Base-by-base conservation (phyloP, 306 rosid genomes). In the Acacia acuminata region DNA sequence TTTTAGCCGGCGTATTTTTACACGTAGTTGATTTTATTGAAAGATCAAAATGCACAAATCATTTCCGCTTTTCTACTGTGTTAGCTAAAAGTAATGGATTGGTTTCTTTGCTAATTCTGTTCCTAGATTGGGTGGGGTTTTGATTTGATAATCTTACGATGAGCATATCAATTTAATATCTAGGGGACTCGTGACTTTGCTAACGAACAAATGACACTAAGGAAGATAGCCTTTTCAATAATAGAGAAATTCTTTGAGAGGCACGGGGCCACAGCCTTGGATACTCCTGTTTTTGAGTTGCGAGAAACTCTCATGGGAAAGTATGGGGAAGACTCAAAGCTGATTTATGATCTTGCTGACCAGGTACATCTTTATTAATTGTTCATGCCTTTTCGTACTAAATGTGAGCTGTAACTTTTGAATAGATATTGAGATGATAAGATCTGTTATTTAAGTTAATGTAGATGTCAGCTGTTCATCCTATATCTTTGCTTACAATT, bases 161-260 rank as follows among this genome's bases (percentile, higher is more conserved):
- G 81, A 32, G 36, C 74, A 32, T 69, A 64, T n/a, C 84, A 42
- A 44, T 85, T 42, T 34, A 71, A 55, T 48, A 24, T 84, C 40
- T 61, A 96, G 99, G 99, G 99, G 10, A 96, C 99, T 69, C 96
- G 97, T 72, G 99, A 96, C 84, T 96, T 94, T 80, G 90, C 99
- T 0, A 96, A 92, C 84, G 98, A 94, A 87, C 99, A 96, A 89
- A 96, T 96, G 98, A 76, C 97, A 38, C 74, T 96, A 27, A 93
- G 99, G 85, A 89, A 93, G 92, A 86, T 82, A 80, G 98, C 94
- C 16, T 96, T 96, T 81, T 84, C 94, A 22, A 87, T 93, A 50
- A 90, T 96, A 78, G 96, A 92, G 78, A 89, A 75, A 40, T 94
- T 94, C 79, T 94, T 96, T 82, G 97, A 96, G 97, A 92, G 92